A percentile compares a stretch with the other conserved stretches of the same genome.
phyloP scores from a whole-genome alignment of 1,284 basidiomycete species.

The Austroboletus niveus region DNA sequence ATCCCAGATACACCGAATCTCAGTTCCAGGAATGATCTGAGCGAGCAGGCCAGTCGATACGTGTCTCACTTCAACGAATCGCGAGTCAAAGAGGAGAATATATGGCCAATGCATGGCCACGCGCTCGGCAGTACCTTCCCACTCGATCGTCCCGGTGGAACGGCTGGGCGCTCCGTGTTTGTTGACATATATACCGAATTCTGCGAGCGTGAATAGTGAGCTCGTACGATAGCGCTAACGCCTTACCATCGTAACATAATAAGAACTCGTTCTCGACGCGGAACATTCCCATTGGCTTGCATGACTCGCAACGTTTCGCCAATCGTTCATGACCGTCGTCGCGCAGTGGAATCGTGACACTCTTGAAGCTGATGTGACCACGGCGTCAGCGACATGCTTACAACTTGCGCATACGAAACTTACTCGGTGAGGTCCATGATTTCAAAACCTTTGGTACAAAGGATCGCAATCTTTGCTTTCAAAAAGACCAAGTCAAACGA shows the following conservation, averaged over 20 bases:
- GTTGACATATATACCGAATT: constrained; percentile 89
- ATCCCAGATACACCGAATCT: constrained; percentile 88
- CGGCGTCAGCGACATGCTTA: constrained; percentile 3
- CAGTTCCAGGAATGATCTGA: constrained; percentile 83
- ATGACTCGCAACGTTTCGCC: constrained; percentile 78
- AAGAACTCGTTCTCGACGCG: constrained; percentile 88
- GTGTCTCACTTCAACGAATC: constrained; percentile 93
- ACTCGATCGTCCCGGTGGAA: constrained; percentile 77
- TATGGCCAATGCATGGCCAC: constrained; percentile 90
- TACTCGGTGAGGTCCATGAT: constrained; percentile 94
- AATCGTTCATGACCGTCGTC: constrained; percentile 76
- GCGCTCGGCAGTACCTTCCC: constrained; percentile 89
- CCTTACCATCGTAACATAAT: constrained; percentile 85
- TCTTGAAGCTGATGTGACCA: constrained; percentile 64
- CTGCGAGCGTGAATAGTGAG: constrained; percentile 39
- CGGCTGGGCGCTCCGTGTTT: constrained; percentile 86
- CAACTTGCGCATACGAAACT: constrained; percentile 30
- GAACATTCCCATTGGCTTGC: constrained; percentile 91
- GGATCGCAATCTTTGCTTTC: constrained; percentile 86
- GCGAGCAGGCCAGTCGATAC: constrained; percentile 81
- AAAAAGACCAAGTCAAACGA: constrained; percentile 89
- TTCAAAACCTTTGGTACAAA: constrained; percentile 93
- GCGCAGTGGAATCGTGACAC: constrained; percentile 80
- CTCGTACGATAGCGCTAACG: background rate
- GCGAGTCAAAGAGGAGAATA: constrained; percentile 85